These are phyloP conservation scores for Apiospora aurea DNA, from an alignment of 2,329 filamentous ascomycete genomes.

Conservation along the genomic window DNA sequence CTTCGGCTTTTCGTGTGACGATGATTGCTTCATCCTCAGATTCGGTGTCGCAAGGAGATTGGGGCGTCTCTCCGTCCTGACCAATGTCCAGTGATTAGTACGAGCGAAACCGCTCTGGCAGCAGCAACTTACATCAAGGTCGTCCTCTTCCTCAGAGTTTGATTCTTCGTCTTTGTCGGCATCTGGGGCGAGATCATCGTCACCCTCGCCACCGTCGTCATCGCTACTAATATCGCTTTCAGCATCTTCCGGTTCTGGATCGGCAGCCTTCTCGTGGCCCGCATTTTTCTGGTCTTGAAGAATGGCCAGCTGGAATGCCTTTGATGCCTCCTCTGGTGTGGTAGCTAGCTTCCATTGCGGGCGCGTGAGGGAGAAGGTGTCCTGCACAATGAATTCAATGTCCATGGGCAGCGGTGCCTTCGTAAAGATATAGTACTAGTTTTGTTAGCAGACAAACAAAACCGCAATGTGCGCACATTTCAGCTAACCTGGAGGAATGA, in stretches of 20 bases:
- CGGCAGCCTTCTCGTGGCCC: constrained; percentile 71
- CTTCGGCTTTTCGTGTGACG: constrained; percentile 88
- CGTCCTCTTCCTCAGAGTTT: constrained; percentile 66
- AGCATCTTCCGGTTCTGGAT: constrained; percentile 77
- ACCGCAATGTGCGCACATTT: constrained; percentile 22
- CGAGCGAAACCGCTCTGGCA: not conserved
- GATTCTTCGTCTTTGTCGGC: constrained; percentile 66
- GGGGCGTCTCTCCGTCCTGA: constrained; percentile 56
- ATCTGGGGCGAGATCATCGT: constrained; percentile 63
- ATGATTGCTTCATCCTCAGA: constrained; percentile 89
- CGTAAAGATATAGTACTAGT: constrained; percentile 88
- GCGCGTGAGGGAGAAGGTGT: constrained; percentile 83
- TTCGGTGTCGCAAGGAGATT: constrained; percentile 63
- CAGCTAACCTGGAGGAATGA: constrained; percentile 84
- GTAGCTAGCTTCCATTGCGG: constrained; percentile 92
- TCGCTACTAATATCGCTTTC: constrained; percentile 79
- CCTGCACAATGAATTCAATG: constrained; percentile 94
- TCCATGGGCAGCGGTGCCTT: constrained; percentile 95
- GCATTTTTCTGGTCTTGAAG: constrained; percentile 86
- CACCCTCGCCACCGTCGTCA: constrained; percentile 68
- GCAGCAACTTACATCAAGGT: constrained; percentile 57
- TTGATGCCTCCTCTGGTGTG: constrained; percentile 82
- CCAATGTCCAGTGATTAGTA: constrained; percentile 28
- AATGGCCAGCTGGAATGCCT: constrained; percentile 86
- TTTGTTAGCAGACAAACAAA: constrained; percentile 30